Base-by-base conservation (phyloP, 2,329 filamentous ascomycete species). In the Spiromastix sp. region DNA sequence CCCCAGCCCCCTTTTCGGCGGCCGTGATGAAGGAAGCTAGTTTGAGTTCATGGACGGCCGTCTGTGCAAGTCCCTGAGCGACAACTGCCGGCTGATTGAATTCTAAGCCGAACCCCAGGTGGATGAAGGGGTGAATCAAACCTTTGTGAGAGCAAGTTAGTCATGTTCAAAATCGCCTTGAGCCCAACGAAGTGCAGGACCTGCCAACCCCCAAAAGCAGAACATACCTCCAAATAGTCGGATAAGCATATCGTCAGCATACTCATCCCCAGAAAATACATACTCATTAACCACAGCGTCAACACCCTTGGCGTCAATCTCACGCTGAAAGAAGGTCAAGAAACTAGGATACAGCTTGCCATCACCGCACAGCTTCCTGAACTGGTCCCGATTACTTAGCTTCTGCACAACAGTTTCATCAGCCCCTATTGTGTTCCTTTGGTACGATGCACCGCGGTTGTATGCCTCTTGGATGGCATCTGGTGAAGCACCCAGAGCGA, bases 81-180 rank as follows among this genome's bases (percentile, higher is more conserved):
- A 94, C 69, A 40, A 93, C 77, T 24, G 81, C 81, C 2, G 84
- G 84, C 51, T 93, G 85, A 7, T 71, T 56, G 63, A 85, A 93
- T 53, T 93, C 85, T 22, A 94, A 54, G 4, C 82, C 86, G 51
- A 85, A 93, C 32, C 85, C 82, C 13, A 93, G 70, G 52, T 93
- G 85, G 42, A 94, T 87, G 11, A 91, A 61, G 2, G 85, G 85
- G 50, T 93, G 85, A 2, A 86, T 47, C 42, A 89, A 71, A 0
- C 81, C 77, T 71, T 45, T 24, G 42, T 32, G 3, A 47, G n/a
- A 4, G 21, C 7, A n/a, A n/a, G n/a, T n/a, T n/a, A n/a, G n/a
- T n/a, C n/a, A n/a, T n/a, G n/a, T n/a, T n/a, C n/a, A n/a, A n/a
- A n/a, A n/a, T n/a, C n/a, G n/a, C n/a, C n/a, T n/a, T n/a, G n/a